A percentile compares a stretch with the other conserved stretches of the same genome.
These are phyloP conservation scores for Verticillium dahliae DNA, from an alignment of 2,329 filamentous ascomycete species.

Conservation along the genomic window DNA sequence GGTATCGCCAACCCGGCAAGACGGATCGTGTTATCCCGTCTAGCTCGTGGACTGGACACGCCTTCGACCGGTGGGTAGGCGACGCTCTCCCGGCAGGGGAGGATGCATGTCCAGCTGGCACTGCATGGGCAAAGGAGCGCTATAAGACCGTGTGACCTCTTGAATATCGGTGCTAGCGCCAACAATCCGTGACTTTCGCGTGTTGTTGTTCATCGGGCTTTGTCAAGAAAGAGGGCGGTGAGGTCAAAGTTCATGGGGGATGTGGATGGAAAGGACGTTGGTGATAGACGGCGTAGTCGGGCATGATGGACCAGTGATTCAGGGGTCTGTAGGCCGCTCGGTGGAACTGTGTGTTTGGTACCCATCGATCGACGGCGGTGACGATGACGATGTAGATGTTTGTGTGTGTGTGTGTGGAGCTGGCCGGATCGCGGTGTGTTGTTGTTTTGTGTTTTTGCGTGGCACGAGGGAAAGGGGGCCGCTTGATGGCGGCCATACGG, in stretches of 20 bases:
- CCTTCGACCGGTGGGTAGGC: neutral
- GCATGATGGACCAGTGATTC: neutral
- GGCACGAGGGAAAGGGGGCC: neutral
- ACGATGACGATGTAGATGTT: neutral
- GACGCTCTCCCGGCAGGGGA: neutral
- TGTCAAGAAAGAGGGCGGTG: neutral
- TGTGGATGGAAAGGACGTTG: neutral
- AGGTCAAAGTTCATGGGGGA: neutral
- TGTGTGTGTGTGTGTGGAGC: neutral
- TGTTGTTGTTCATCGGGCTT: neutral
- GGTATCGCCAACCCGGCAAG: neutral
- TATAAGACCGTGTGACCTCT: neutral
- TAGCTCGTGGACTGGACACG: neutral
- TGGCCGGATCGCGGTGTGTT: neutral
- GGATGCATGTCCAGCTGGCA: neutral
- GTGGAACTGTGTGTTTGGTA: neutral
- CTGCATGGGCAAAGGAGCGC: neutral
- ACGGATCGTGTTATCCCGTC: neutral
- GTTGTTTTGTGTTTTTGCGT: neutral
- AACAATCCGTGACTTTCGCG: neutral
- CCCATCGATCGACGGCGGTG: neutral
- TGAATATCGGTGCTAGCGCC: neutral
- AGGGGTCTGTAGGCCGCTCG: neutral
- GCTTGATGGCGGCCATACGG: neutral
- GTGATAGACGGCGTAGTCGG: neutral